Conservation (phyloP, 1,284 basidiomycete genomes). For the Pisolithus thermaeus region DNA sequence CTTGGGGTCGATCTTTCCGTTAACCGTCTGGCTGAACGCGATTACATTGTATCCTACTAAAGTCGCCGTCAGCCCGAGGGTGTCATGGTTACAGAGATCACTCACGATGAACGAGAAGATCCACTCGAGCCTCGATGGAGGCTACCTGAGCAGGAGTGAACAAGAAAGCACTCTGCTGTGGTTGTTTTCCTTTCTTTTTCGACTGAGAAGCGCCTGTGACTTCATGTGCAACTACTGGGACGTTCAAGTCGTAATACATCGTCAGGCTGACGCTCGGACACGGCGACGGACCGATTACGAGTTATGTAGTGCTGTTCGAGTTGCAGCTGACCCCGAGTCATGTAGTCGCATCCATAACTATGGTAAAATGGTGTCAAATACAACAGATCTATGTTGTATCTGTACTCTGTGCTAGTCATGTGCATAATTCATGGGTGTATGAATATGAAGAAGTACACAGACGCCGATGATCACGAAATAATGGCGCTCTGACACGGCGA, state of each 20-base stretch:
- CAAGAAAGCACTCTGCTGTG: slow-evolving; percentile 12
- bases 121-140: slow-evolving; percentile 43
- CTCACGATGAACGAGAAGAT: slow-evolving; percentile 49
- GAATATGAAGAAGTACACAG: too few species aligned
- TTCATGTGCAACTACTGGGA: slow-evolving; percentile 36
- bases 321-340: too few species aligned
- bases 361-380: slow-evolving; percentile 4
- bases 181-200: slow-evolving; percentile 48
- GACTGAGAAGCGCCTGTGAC: slow-evolving; percentile 22
- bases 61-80: slow-evolving; percentile 12
- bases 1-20: slow-evolving; percentile 65
- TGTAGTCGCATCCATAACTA: neutral
- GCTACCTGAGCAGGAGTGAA: slow-evolving; percentile 39
- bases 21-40: slow-evolving; percentile 63
- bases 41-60: slow-evolving; percentile 77
- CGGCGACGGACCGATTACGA: too few species aligned
- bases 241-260: slow-evolving; percentile 60
- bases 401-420: slow-evolving; percentile 9
- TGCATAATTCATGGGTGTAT: too few species aligned
- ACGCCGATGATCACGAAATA: too few species aligned
- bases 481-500: too few species aligned
- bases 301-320: too few species aligned
- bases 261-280: too few species aligned
- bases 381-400: slow-evolving; percentile 13
- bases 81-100: slow-evolving; percentile 2